Evolutionary conservation across 805 yeast genomes (phyloP).

Genomic region (Millerago galiae): DNA sequence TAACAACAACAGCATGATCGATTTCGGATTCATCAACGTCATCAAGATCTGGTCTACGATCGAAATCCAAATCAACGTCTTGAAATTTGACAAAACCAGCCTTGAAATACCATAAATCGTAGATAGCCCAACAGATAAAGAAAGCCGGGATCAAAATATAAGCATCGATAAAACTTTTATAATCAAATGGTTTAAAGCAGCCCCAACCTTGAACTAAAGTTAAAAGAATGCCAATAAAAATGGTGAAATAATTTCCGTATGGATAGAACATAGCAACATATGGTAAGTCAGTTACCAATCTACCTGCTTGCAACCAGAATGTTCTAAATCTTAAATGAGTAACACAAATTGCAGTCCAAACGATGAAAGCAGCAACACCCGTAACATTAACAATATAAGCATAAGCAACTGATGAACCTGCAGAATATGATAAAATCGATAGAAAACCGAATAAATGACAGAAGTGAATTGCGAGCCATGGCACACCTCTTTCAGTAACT

Average conservation of each 20-base stretch:
- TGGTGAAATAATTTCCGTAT: constrained; percentile 32
- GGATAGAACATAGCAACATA: constrained; percentile 57
- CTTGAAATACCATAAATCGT: constrained; percentile 35
- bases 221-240: constrained; percentile 32
- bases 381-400: constrained; percentile 66
- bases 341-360: constrained; percentile 60
- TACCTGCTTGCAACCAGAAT: constrained; percentile 53
- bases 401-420: constrained; percentile 53
- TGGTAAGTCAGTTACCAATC: constrained; percentile 60
- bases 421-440: constrained; percentile 49
- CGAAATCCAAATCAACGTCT: constrained; percentile 44
- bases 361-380: constrained; percentile 67
- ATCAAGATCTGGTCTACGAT: constrained; percentile 38
- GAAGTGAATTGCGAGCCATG: constrained; percentile 50
- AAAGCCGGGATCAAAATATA: constrained; percentile 59
- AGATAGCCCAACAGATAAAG: constrained; percentile 35
- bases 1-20: background rate
- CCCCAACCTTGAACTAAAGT: constrained; percentile 46
- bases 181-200: constrained; percentile 41
- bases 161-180: constrained; percentile 49
- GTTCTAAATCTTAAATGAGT: constrained; percentile 64
- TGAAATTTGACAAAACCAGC: constrained; percentile 32
- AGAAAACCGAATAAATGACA: constrained; percentile 57
- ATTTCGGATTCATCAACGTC: constrained; percentile 7
- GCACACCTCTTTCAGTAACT: constrained; percentile 56